Base-by-base conservation (phyloP, 1,284 basidiomycete genomes). In the Fomitopsis palustris region DNA sequence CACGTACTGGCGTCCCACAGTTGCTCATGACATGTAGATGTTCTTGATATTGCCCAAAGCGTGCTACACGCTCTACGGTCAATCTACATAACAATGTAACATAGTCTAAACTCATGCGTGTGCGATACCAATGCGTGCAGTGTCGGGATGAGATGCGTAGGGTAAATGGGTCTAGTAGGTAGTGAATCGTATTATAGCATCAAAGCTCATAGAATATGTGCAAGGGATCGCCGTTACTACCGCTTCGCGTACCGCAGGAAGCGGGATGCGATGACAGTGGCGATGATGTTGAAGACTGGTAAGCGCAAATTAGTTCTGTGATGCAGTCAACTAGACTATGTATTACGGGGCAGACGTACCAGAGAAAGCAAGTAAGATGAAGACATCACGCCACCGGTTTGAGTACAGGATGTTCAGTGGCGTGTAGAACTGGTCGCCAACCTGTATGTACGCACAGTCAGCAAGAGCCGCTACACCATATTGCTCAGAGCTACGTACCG, bases 211-310 rank as follows among this genome's bases (percentile, higher is more conserved):
- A 29, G 38, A 39, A 31, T 25, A 21, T 5, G 16, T n/a, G n/a
- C 45, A 56, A 25, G 17, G 21, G 17, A 19, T 39, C 42, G 5
- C 17, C 1, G 17, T 10, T 19, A 29, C 65, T 71, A 87, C 58
- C 86, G 84, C 68, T 82, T 88, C 9, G 86, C 82, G 63, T 85
- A 92, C 51, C 87, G 82, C 54, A 95, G 78, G 77, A 85, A 89
- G 21, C 87, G 81, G 31, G 92, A 92, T 2, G 90, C 90, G 41
- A 68, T 66, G 53, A 93, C 81, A 0, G 92, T 90, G 25, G 85
- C 78, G 38, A 87, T 59, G 54, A 89, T 76, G 70, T 95, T 95
- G 77, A 93, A 92, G 23, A 85, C 81, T 78, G 65, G 12, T n/a
- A 52, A 23, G 31, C 21, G 54, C 14, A 17, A 10, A 27, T 61